Conservation (phyloP, 331 rosid species). For the Pyrus hybrid region DNA sequence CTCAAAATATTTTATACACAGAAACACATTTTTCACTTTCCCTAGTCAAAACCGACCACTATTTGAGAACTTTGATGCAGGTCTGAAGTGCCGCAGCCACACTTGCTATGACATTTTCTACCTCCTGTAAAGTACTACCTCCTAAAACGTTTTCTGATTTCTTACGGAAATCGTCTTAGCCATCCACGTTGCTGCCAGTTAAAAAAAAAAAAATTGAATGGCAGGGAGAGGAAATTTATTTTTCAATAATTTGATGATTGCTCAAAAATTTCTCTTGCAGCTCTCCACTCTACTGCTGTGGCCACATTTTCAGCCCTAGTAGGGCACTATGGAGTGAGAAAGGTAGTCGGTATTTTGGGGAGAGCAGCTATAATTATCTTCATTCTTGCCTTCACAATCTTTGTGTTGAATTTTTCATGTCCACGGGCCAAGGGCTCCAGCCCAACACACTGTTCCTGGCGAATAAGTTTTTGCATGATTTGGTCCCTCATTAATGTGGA, state of each 20-base stretch:
- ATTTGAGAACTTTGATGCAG: conserved; percentile 1
- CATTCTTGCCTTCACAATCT: conserved; percentile 24
- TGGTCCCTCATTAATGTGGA: too few species aligned
- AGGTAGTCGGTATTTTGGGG: conserved; percentile 19
- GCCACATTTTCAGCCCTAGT: conserved; percentile 22
- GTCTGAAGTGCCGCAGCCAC: conserved; percentile 39
- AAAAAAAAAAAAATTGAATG: not conserved
- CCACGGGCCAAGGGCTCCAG: too few species aligned
- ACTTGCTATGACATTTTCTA: conserved; percentile 32
- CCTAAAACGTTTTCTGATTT: conserved; percentile 24
- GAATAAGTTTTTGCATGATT: too few species aligned
- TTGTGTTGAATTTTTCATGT: too few species aligned
- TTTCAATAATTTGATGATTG: not conserved
- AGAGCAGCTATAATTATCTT: conserved; percentile 33
- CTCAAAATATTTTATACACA: not conserved
- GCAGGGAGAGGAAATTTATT: not conserved
- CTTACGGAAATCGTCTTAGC: conserved; percentile 16
- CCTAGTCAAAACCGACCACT: not conserved
- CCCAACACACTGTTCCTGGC: too few species aligned
- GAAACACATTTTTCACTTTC: not conserved
- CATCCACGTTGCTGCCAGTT: not conserved
- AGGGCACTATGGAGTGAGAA: conserved; percentile 26
- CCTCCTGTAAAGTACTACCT: conserved; percentile 26
- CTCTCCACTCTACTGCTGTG: conserved; percentile 19
- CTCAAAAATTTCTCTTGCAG: conserved; percentile 5